These are phyloP conservation scores for Darksidea phi DNA, from an alignment of 495 filamentous ascomycete genomes.

Conservation along the genomic window DNA sequence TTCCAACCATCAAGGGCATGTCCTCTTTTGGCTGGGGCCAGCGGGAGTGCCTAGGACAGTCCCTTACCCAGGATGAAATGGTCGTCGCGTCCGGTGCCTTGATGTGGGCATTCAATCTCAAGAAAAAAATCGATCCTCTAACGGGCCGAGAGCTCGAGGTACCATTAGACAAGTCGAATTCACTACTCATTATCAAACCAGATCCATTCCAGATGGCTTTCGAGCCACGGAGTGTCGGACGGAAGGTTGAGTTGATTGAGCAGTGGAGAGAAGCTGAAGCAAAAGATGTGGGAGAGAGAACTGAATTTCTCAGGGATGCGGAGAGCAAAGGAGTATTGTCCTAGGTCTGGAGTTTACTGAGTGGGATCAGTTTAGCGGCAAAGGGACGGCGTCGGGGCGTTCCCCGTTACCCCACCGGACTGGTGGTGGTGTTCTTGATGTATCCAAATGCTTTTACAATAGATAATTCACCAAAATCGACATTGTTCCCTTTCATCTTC, in stretches of 20 bases:
- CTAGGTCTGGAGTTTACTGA: neutral
- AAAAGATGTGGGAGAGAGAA: slow-evolving; percentile 28
- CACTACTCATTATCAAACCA: slow-evolving; percentile 43
- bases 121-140: slow-evolving; percentile 34
- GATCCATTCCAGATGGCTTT: slow-evolving; percentile 43
- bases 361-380: neutral
- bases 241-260: slow-evolving; percentile 30
- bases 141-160: slow-evolving; percentile 51
- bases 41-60: slow-evolving; percentile 41
- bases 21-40: slow-evolving; percentile 41
- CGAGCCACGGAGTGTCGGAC: slow-evolving; percentile 34
- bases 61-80: slow-evolving; percentile 40
- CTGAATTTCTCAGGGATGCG: slow-evolving; percentile 27
- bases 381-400: no score
- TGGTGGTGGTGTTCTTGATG: no score
- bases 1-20: slow-evolving; percentile 37
- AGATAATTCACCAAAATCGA: no score
- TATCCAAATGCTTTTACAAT: no score
- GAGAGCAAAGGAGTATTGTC: slow-evolving; percentile 1
- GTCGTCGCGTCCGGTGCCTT: slow-evolving; percentile 39
- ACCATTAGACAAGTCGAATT: slow-evolving; percentile 39
- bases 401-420: no score
- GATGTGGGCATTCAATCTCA: slow-evolving; percentile 42
- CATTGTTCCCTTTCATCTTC: no score
- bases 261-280: slow-evolving; percentile 35